Base-by-base conservation (phyloP, 306 rosid species). In the Prunus dulcis region DNA sequence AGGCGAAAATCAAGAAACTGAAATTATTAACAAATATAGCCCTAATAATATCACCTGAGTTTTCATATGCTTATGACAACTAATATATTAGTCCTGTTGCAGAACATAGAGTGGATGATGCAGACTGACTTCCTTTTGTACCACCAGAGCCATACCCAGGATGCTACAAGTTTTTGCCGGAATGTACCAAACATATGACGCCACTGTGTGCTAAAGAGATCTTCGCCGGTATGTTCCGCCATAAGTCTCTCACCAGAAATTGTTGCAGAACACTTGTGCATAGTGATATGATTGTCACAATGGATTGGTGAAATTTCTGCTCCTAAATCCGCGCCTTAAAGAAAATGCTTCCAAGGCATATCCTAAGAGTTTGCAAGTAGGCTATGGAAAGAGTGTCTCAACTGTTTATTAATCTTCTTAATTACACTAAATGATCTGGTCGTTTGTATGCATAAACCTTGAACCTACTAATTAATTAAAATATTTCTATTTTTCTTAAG, bases 121-220 rank as follows among this genome's bases (percentile, higher is more conserved):
- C n/a, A 6, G 2, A 34, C n/a, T n/a, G 41, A 34, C 41, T 34
- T 6, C 9, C 41, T 34, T 34, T 34, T 34, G 41, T 34, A 34
- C 41, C 75, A 9, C 51, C 64, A 32, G n/a, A 71, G 50, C 62
- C 74, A 23, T 70, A 62, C 1, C 64, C 64, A 13, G 63, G 63
- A 1, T 51, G 2, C 3, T 52, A 27, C 47, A 70, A 30, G 46
- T 15, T 1, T 4, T n/a, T 71, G 75, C 12, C 5, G 15, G 12
- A 52, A 15, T 71, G 75, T 32, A 49, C 49, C 4, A 6, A 0
- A 27, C n/a, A 53, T 17, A 52, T 32, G 7, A 12, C 4, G 4
- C 1, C 13, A 1, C 49, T 5, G 6, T 32, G 64, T 23, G 58
- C 47, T 12, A 22, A 53, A 30, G 64, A 71, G 58, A 53, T 52